Percentiles rank a stretch among this genome's conserved stretches.
Evolutionary conservation across 2,329 filamentous ascomycete genomes (phyloP).

Genomic region (Fusarium pseudonygamai): DNA sequence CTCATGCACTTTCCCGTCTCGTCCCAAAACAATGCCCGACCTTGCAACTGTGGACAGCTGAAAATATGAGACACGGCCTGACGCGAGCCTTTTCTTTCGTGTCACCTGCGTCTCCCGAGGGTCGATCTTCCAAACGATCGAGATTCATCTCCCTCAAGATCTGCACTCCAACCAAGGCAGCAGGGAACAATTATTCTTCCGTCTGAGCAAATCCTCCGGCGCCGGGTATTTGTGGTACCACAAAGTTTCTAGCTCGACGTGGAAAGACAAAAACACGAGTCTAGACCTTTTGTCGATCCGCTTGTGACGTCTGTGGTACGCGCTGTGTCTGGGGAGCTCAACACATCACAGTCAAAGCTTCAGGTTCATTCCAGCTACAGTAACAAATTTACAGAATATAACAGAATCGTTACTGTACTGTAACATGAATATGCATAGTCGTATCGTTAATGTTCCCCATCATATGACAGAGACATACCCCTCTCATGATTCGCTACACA

Average conservation of each 20-base stretch:
- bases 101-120: conserved; percentile 1
- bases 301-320: conserved; percentile 1
- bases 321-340: not conserved
- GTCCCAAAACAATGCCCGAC: not conserved
- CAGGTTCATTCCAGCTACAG: not conserved
- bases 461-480: not conserved
- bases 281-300: not conserved
- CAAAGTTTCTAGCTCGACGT: conserved; percentile 12
- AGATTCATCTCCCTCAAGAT: conserved; percentile 23
- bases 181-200: conserved; percentile 3
- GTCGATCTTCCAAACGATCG: conserved; percentile 28
- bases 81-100: not conserved
- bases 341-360: not conserved
- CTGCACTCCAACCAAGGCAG: conserved; percentile 18
- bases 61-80: conserved; percentile 25
- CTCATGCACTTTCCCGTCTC: conserved; percentile 2
- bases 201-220: not conserved
- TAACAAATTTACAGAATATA: not conserved
- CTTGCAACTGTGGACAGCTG: conserved; percentile 2
- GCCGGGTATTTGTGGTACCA: conserved; percentile 5
- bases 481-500: conserved; percentile 3
- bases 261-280: not conserved
- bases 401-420: not conserved
- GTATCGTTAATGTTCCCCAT: not conserved
- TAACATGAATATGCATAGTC: not conserved